Base-by-base conservation (phyloP, 768 basidiomycete genomes). In the Lactarius sp. region DNA sequence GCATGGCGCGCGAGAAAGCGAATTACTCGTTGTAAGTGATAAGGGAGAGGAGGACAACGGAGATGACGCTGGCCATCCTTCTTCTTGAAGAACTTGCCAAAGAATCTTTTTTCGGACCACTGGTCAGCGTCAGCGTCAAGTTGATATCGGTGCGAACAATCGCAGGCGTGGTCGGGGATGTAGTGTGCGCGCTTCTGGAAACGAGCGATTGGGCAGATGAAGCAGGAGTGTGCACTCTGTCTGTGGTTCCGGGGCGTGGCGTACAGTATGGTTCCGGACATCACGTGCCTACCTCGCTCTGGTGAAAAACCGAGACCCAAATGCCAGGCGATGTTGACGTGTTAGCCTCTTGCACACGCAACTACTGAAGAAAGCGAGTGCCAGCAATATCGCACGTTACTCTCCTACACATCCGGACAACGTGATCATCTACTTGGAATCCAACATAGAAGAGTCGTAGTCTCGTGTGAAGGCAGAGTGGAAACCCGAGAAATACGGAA, bases 81-180 rank as follows among this genome's bases (percentile, higher is more conserved):
- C 71, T 82, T 87, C n/a, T n/a, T n/a, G 78, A 92, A 92, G 39
- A 92, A 75, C 70, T 82, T 87, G 33, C 85, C 80, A 66, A 92
- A 88, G 20, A 92, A n/a, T 62, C 61, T 75, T 81, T 65, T 83
- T 85, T n/a, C 20, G 83, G 76, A 63, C 85, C 82, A 62, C 71
- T 68, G 68, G n/a, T n/a, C n/a, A n/a, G n/a, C n/a, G 76, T 63
- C 63, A 74, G 53, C 6, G 66, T 62, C 41, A 41, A 31, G 12
- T 55, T 56, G 76, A 69, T 53, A 59, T 72, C 68, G 46, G 69
- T 62, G 56, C 61, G 62, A n/a, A 69, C 58, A 20, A 66, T 62
- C 8, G 69, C 70, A 1, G 71, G 56, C 4, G 75, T 59, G 13
- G 71, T 69, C 3, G 67, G 59, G 34, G 64, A 61, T 52, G 51